Percentiles rank a stretch among this genome's conserved stretches.
Evolutionary conservation across 805 yeast genomes (phyloP).

Genomic region (Metschnikowia baotianmanensis): DNA sequence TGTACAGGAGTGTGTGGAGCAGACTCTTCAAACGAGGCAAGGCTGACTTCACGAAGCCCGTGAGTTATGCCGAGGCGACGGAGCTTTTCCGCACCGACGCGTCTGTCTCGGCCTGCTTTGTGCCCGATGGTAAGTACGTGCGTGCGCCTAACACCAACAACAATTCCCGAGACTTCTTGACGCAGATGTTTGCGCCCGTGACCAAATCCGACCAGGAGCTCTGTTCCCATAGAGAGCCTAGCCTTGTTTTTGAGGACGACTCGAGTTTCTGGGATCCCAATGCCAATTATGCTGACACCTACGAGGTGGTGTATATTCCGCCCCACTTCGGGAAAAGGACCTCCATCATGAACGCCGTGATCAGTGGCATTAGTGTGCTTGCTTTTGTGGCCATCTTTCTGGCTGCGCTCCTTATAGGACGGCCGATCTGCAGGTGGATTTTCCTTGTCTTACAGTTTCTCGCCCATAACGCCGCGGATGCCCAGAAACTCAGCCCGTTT

Average conservation of each 20-base stretch:
- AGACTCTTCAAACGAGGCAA: conserved; percentile 36
- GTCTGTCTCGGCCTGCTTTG: conserved; percentile 52
- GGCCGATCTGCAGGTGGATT: conserved; percentile 10
- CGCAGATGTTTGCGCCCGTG: conserved; percentile 74
- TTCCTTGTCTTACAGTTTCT: background rate
- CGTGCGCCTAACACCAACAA: conserved; percentile 87
- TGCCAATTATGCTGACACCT: conserved; percentile 39
- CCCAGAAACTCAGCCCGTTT: background rate
- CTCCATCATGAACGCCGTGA: conserved; percentile 40
- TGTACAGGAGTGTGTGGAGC: conserved; percentile 51
- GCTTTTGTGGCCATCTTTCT: conserved; percentile 25
- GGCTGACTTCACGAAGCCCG: conserved; percentile 62
- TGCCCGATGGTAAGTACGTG: conserved; percentile 77
- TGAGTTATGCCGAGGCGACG: conserved; percentile 45
- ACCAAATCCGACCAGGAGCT: conserved; percentile 68
- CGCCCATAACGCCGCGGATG: background rate
- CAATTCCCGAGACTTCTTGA: conserved; percentile 61
- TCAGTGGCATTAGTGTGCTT: conserved; percentile 48
- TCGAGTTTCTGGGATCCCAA: conserved; percentile 41
- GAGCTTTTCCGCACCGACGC: conserved; percentile 43
- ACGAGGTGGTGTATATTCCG: conserved; percentile 83
- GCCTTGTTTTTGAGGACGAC: conserved; percentile 24
- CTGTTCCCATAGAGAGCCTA: conserved; percentile 26
- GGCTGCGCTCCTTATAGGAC: conserved; percentile 29
- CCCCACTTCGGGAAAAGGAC: conserved; percentile 68